Evolutionary conservation across 345 rosid species (phyloP).

Genomic region (Theobroma cacao): DNA sequence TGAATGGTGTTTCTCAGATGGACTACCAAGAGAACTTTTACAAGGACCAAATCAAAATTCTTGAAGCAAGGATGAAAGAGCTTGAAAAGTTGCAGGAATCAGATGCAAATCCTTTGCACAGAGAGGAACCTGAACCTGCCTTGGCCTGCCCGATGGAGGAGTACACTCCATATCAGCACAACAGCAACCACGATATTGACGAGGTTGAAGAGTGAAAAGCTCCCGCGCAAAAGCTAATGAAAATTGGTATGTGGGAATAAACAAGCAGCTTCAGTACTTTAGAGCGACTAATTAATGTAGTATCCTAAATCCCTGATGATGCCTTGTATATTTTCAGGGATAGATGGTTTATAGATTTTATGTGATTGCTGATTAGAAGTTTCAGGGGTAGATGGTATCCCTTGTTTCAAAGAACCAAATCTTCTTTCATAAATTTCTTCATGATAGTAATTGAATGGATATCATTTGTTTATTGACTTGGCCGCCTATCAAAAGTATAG

Average conservation of each 20-base stretch:
- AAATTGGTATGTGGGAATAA: background rate
- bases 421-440: background rate
- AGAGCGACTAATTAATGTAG: background rate
- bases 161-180: background rate
- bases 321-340: background rate
- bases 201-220: background rate
- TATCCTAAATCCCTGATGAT: background rate
- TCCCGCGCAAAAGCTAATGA: background rate
- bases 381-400: background rate
- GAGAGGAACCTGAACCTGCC: background rate
- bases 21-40: conserved; percentile 9
- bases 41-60: background rate
- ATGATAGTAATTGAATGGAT: background rate
- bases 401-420: background rate
- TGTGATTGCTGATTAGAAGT: background rate
- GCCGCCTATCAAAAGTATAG: background rate
- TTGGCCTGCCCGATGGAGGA: background rate
- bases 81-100: background rate
- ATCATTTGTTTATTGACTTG: background rate
- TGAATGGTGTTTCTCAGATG: background rate
- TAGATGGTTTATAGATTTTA: background rate
- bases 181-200: background rate
- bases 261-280: background rate
- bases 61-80: conserved; percentile 7
- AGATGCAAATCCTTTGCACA: background rate